phyloP scores from a whole-genome alignment of 176 grass and related monocot species.

The Phragmites australis region DNA sequence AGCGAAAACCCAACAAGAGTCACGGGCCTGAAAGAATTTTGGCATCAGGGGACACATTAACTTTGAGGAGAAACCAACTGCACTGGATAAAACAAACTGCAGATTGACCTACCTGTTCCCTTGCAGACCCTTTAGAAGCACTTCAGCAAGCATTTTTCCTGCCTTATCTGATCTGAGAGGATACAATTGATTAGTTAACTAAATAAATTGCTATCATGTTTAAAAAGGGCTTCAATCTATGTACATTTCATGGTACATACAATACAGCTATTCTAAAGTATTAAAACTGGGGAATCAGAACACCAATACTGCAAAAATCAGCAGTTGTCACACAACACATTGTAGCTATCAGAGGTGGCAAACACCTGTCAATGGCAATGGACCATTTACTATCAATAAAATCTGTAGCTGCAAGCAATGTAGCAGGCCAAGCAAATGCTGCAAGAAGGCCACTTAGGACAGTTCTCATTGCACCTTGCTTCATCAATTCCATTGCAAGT shows the following conservation, averaged over 20 bases:
- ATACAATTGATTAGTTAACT: background rate
- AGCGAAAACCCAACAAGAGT: constrained; percentile 94
- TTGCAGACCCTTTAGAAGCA: constrained; percentile 79
- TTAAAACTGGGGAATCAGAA: background rate
- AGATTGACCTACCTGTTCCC: constrained; percentile 72
- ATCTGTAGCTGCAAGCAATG: constrained; percentile 79
- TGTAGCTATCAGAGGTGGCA: constrained; percentile 1
- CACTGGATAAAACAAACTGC: background rate
- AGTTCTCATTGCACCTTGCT: constrained; percentile 89
- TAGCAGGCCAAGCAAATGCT: constrained; percentile 85
- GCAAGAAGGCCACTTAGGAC: constrained; percentile 76
- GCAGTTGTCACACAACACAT: background rate
- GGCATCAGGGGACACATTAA: constrained; percentile 6
- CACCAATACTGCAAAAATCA: background rate
- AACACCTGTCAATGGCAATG: constrained; percentile 84
- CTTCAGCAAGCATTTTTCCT: constrained; percentile 96
- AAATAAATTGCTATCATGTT: background rate
- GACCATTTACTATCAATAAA: constrained; percentile 99
- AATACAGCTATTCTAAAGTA: background rate
- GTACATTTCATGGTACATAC: background rate
- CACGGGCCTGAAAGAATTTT: constrained; percentile 62
- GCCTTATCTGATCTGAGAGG: constrained; percentile 83
- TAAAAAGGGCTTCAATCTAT: background rate
- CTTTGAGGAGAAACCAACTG: background rate
- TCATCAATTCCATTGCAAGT: constrained; percentile 83